phyloP scores from a whole-genome alignment of 2,329 filamentous ascomycete genomes.

The Elsinoe ampelina region DNA sequence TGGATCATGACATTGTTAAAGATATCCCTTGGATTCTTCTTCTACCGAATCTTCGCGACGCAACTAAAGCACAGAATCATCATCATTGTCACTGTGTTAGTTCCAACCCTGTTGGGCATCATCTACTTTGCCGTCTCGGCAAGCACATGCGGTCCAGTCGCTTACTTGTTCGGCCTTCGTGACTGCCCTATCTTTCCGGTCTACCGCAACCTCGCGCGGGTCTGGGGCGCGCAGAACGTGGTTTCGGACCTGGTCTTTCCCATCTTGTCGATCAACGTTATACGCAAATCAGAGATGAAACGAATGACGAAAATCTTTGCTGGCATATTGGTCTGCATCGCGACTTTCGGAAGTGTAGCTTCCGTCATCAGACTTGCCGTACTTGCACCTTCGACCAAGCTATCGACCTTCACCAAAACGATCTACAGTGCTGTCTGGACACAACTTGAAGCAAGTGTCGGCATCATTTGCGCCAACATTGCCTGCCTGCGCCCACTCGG shows the following conservation, averaged over 20 bases:
- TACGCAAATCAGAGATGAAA: conserved; percentile 20
- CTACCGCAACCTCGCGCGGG: conserved; percentile 12
- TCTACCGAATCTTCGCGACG: conserved; percentile 39
- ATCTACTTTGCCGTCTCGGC: conserved; percentile 41
- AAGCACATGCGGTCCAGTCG: conserved; percentile 44
- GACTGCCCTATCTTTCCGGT: conserved; percentile 14
- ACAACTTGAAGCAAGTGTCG: conserved; percentile 27
- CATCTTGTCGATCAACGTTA: conserved; percentile 28
- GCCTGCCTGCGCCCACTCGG: conserved; percentile 26
- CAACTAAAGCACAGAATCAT: conserved; percentile 33
- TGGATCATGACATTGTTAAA: conserved; percentile 38
- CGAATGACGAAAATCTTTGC: neutral
- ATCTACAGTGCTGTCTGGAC: conserved; percentile 24
- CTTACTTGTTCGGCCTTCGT: conserved; percentile 25
- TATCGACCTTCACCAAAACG: conserved; percentile 21
- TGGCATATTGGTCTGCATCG: neutral
- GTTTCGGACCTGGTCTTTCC: conserved; percentile 30
- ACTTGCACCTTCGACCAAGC: conserved; percentile 14
- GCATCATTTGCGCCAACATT: conserved; percentile 27
- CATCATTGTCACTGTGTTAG: conserved; percentile 35
- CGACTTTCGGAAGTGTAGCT: neutral
- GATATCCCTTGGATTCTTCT: conserved; percentile 41
- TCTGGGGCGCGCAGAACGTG: conserved; percentile 24
- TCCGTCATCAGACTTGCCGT: neutral
- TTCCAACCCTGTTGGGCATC: conserved; percentile 34